Conservation (phyloP, 2,329 filamentous ascomycete species). For the Ophiosphaerella herpotricha region DNA sequence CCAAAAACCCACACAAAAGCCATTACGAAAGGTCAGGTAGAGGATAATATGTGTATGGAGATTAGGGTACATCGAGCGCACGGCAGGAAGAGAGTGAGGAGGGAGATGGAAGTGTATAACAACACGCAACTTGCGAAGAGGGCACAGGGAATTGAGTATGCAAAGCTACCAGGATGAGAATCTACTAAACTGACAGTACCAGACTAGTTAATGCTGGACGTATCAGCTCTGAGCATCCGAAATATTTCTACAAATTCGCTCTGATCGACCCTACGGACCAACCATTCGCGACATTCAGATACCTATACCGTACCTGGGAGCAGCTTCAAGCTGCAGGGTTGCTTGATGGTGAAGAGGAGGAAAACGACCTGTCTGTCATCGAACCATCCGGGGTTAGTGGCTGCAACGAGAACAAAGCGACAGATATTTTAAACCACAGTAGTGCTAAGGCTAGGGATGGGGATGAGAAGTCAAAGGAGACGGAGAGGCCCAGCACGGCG, state of each 20-base stretch:
- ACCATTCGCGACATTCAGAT: conserved; percentile 54
- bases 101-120: conserved; percentile 31
- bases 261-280: conserved; percentile 54
- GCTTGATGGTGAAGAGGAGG: conserved; percentile 17
- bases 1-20: conserved; percentile 14
- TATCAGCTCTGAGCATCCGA: conserved; percentile 46
- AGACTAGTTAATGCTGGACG: conserved; percentile 47
- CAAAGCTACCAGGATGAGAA: not conserved
- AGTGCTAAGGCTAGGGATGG: too few species aligned
- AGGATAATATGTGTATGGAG: conserved; percentile 44
- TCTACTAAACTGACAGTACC: conserved; percentile 15
- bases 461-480: too few species aligned
- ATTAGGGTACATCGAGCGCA: conserved; percentile 49
- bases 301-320: conserved; percentile 42
- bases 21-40: conserved; percentile 17
- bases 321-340: conserved; percentile 32
- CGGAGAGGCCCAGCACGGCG: too few species aligned
- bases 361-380: conserved; percentile 30
- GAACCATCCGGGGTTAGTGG: conserved; percentile 21
- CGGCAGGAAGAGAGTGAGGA: conserved; percentile 45
- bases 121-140: conserved; percentile 24
- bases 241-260: conserved; percentile 55
- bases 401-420: not conserved
- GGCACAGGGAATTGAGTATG: conserved; percentile 37
- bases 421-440: not conserved